Evolutionary conservation across 805 yeast genomes (phyloP).

Genomic region (Debaryomyces castellii): DNA sequence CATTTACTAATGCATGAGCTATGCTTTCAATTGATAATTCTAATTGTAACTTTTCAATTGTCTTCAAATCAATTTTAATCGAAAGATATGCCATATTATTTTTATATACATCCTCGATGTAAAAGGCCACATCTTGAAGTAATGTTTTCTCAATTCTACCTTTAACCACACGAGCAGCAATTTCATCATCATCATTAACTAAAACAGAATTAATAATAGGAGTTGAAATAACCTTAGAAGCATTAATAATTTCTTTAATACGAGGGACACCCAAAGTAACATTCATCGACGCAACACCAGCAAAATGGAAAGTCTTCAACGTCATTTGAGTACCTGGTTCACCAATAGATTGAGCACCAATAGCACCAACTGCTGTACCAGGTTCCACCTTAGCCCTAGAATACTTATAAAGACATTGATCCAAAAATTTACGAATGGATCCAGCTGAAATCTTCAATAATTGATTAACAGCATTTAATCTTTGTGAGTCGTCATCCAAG

Average conservation of each 20-base stretch:
- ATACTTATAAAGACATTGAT: constrained; percentile 78
- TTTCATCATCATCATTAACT: constrained; percentile 90
- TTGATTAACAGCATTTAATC: constrained; percentile 55
- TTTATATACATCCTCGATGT: constrained; percentile 90
- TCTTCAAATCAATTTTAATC: constrained; percentile 75
- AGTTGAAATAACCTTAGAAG: constrained; percentile 90
- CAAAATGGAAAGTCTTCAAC: constrained; percentile 88
- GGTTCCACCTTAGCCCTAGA: constrained; percentile 93
- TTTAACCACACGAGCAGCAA: constrained; percentile 97
- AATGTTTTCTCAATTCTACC: constrained; percentile 95
- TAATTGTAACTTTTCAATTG: constrained; percentile 86
- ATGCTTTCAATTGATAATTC: constrained; percentile 86
- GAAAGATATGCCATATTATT: constrained; percentile 75
- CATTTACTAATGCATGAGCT: constrained; percentile 74
- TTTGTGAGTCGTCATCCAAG: constrained; percentile 31
- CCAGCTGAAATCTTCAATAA: constrained; percentile 62
- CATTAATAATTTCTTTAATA: constrained; percentile 97
- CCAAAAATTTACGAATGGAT: constrained; percentile 64
- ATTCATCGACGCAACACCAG: constrained; percentile 99
- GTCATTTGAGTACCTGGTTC: constrained; percentile 99
- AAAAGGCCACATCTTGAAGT: constrained; percentile 80
- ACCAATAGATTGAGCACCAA: constrained; percentile 98
- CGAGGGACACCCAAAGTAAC: constrained; percentile 99
- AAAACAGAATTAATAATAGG: constrained; percentile 94
- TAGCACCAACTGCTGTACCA: constrained; percentile 99